Evolutionary conservation across 352 stramenopile species (phyloP).

Genomic region (Pythium myriotylum): DNA sequence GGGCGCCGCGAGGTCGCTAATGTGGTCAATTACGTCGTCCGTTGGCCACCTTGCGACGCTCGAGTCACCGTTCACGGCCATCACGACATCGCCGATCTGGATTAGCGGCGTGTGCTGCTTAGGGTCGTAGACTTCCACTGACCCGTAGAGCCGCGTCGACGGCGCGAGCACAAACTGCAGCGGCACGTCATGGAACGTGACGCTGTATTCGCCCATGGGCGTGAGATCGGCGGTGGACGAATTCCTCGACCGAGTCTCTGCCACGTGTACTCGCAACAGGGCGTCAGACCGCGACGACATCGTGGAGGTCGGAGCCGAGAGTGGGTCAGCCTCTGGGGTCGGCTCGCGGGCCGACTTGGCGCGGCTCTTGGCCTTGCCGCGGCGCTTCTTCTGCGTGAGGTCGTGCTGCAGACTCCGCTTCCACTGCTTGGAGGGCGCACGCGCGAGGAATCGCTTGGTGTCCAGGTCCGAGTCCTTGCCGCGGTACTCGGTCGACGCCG

Average conservation of each 20-base stretch:
- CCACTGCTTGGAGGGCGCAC: slow-evolving; percentile 72
- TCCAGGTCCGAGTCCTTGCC: slow-evolving; percentile 23
- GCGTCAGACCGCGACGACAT: background rate
- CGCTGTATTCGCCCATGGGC: slow-evolving; percentile 56
- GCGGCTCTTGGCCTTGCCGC: slow-evolving; percentile 5
- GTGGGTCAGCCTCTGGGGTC: slow-evolving; percentile 11
- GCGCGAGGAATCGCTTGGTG: slow-evolving; percentile 44
- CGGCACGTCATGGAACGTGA: slow-evolving; percentile 56
- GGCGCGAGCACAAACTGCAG: slow-evolving; percentile 56
- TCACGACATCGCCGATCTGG: slow-evolving; percentile 68
- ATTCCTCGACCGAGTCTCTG: background rate
- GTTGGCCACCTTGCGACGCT: slow-evolving; percentile 46
- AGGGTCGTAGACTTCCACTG: slow-evolving; percentile 73
- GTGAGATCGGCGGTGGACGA: slow-evolving; percentile 33
- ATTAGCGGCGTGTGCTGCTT: slow-evolving; percentile 44
- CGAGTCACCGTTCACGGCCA: slow-evolving; percentile 61
- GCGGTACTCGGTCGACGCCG: slow-evolving; percentile 61
- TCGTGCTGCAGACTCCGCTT: slow-evolving; percentile 59
- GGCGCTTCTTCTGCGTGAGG: slow-evolving; percentile 34
- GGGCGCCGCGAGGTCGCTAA: slow-evolving; percentile 45
- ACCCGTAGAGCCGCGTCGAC: slow-evolving; percentile 74
- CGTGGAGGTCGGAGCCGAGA: background rate
- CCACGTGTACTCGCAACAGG: no score
- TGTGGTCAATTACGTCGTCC: slow-evolving; percentile 64
- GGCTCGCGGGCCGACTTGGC: slow-evolving; percentile 1